These are phyloP conservation scores for Nothopassalora personata DNA, from an alignment of 2,329 filamentous ascomycete species.

Conservation along the genomic window DNA sequence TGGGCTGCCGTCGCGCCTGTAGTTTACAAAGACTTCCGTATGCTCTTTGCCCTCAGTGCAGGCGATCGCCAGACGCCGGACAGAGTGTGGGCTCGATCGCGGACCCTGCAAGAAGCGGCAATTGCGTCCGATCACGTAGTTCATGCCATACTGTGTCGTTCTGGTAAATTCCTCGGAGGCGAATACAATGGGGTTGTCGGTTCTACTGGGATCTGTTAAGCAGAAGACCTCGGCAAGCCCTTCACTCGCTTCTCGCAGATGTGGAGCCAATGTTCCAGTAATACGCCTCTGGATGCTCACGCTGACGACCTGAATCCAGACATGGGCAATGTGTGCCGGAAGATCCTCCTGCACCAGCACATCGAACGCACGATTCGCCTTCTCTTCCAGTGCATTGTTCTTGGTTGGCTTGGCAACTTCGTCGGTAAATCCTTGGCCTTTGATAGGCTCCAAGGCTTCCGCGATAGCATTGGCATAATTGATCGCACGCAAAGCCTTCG, in stretches of 20 bases:
- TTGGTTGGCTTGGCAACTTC: slow-evolving; percentile 48
- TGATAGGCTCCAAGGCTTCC: slow-evolving; percentile 53
- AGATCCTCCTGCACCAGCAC: slow-evolving; percentile 62
- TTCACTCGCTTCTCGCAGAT: slow-evolving; percentile 64
- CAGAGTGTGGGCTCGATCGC: slow-evolving; percentile 59
- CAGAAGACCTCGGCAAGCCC: slow-evolving; percentile 73
- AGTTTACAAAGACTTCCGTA: slow-evolving; percentile 71
- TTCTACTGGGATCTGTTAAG: slow-evolving; percentile 65
- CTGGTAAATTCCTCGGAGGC: slow-evolving; percentile 71
- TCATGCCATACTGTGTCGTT: slow-evolving; percentile 69
- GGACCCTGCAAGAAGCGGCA: slow-evolving; percentile 75
- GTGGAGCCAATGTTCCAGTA: slow-evolving; percentile 59
- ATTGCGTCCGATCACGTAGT: slow-evolving; percentile 68
- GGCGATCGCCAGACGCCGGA: slow-evolving; percentile 58
- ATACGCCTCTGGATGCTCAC: slow-evolving; percentile 63
- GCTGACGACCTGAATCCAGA: slow-evolving; percentile 65
- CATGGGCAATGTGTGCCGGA: slow-evolving; percentile 65
- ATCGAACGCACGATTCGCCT: slow-evolving; percentile 61
- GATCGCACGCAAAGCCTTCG: slow-evolving; percentile 67
- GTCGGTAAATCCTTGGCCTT: slow-evolving; percentile 52
- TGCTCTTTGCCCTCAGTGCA: slow-evolving; percentile 61
- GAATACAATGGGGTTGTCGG: slow-evolving; percentile 72
- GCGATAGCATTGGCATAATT: slow-evolving; percentile 65
- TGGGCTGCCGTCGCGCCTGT: slow-evolving; percentile 65
- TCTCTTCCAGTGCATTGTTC: slow-evolving; percentile 57